Evolutionary conservation across 441 rosid genomes (phyloP).

Genomic region (Jatropha podagrica): DNA sequence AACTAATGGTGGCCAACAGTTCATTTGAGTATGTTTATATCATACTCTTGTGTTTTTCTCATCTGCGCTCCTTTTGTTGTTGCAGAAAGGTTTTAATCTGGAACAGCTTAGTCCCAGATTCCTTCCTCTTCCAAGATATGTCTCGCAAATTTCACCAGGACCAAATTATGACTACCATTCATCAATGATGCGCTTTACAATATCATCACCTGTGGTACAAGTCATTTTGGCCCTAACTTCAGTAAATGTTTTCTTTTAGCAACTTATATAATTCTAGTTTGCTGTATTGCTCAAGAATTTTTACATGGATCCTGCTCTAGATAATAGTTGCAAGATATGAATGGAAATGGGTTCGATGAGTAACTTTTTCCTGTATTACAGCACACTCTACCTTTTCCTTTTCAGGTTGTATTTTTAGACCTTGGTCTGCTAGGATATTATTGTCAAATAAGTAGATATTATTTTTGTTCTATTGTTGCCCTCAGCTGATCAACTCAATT

Average conservation of each 20-base stretch:
- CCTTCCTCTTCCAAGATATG: slow-evolving; percentile 81
- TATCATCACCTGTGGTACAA: slow-evolving; percentile 90
- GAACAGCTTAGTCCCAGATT: slow-evolving; percentile 66
- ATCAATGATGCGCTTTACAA: slow-evolving; percentile 75
- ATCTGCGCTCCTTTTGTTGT: slow-evolving; percentile 15
- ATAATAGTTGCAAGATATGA: neutral
- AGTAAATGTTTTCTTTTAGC: slow-evolving; percentile 12
- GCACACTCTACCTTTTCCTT: slow-evolving; percentile 2
- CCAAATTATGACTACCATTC: slow-evolving; percentile 85
- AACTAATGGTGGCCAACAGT: neutral
- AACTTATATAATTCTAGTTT: neutral
- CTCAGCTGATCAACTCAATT: neutral
- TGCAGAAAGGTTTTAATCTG: slow-evolving; percentile 56
- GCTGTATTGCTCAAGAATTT: neutral
- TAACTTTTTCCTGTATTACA: neutral
- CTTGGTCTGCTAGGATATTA: neutral
- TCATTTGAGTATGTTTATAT: slow-evolving; percentile 7
- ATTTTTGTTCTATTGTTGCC: neutral
- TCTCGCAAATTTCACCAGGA: slow-evolving; percentile 75
- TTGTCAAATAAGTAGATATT: neutral
- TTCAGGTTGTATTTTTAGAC: neutral
- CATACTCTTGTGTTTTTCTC: slow-evolving; percentile 23
- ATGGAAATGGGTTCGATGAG: neutral
- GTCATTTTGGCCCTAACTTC: slow-evolving; percentile 11
- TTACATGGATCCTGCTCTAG: neutral